Percentiles rank a stretch among this genome's conserved stretches.
Conservation (phyloP, 768 basidiomycete genomes). For the Strobilomyces confusus region DNA sequence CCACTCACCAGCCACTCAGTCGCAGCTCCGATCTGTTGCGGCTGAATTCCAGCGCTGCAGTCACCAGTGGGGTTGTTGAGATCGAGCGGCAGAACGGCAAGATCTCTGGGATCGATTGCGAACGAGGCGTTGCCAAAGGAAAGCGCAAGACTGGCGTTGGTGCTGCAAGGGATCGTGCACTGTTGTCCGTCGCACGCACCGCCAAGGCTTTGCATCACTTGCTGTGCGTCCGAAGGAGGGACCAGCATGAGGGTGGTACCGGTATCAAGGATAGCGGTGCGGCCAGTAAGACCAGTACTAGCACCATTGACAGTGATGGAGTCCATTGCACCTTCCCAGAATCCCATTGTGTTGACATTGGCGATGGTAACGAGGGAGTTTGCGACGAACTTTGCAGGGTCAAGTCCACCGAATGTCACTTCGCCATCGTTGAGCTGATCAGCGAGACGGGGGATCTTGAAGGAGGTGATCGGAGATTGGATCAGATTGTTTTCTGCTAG, state of each 20-base stretch:
- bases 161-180: slow-evolving; percentile 67
- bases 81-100: slow-evolving; percentile 54
- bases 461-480: slow-evolving; percentile 63
- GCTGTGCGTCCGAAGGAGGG: slow-evolving; percentile 46
- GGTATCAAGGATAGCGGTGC: slow-evolving; percentile 65
- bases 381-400: slow-evolving; percentile 62
- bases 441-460: slow-evolving; percentile 71
- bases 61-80: slow-evolving; percentile 50
- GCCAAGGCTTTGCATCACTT: slow-evolving; percentile 58
- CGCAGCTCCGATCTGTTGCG: slow-evolving; percentile 54
- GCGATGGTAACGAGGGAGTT: slow-evolving; percentile 52
- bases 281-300: slow-evolving; percentile 47
- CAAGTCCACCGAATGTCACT: slow-evolving; percentile 78
- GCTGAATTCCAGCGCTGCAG: slow-evolving; percentile 68
- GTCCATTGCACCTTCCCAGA: slow-evolving; percentile 75
- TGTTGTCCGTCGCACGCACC: slow-evolving; percentile 44
- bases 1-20: slow-evolving; percentile 65
- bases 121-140: slow-evolving; percentile 57
- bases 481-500: slow-evolving; percentile 58
- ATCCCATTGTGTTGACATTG: slow-evolving; percentile 65
- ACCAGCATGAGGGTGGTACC: slow-evolving; percentile 44
- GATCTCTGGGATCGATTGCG: slow-evolving; percentile 60
- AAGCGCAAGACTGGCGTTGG: slow-evolving; percentile 48
- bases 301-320: slow-evolving; percentile 55
- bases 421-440: slow-evolving; percentile 68